phyloP scores from a whole-genome alignment of 495 filamentous ascomycete species.

The Talaromyces trachyspermus region DNA sequence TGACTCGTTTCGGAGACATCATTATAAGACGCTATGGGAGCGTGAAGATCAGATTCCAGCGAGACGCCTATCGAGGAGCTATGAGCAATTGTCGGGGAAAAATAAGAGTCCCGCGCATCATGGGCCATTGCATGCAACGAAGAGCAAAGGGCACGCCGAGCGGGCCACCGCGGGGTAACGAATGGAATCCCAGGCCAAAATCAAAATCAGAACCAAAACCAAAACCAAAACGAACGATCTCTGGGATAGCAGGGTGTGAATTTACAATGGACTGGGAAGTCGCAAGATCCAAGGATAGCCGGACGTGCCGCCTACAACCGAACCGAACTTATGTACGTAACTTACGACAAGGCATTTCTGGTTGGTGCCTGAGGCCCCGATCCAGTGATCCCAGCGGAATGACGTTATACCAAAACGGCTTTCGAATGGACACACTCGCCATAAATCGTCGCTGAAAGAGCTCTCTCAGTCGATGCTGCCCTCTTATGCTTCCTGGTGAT shows the following conservation, averaged over 20 bases:
- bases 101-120: slow-evolving; percentile 19
- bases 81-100: slow-evolving; percentile 9
- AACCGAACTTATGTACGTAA: too few species aligned
- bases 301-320: too few species aligned
- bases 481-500: too few species aligned
- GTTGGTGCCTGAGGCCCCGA: too few species aligned
- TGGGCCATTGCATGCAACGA: slow-evolving; percentile 28
- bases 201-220: neutral
- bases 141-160: slow-evolving; percentile 14
- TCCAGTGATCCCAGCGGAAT: too few species aligned
- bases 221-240: too few species aligned
- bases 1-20: neutral
- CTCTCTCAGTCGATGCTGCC: too few species aligned
- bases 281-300: neutral
- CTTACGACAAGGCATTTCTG: too few species aligned
- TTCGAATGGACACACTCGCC: too few species aligned
- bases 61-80: neutral
- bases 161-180: slow-evolving; percentile 12
- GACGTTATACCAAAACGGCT: too few species aligned
- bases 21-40: neutral
- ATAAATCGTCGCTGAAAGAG: too few species aligned
- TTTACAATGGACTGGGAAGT: neutral
- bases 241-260: too few species aligned
- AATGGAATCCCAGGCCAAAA: neutral
- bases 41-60: slow-evolving; percentile 7